Evolutionary conservation across 2,329 filamentous ascomycete genomes (phyloP).

Genomic region (Macrophomina phaseolina): DNA sequence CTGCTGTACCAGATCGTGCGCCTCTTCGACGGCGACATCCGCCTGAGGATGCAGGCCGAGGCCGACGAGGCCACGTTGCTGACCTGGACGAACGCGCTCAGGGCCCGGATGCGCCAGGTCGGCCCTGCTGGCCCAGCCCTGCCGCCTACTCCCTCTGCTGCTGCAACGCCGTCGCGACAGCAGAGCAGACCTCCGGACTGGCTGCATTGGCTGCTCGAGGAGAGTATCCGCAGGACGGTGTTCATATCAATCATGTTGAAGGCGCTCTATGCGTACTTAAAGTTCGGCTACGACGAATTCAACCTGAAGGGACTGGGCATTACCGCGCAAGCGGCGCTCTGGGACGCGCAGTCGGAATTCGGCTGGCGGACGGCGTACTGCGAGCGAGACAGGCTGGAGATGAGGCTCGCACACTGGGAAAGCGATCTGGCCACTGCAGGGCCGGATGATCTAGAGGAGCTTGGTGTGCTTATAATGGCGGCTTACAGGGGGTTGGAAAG

Average conservation of each 20-base stretch:
- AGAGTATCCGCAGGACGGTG: conserved; percentile 31
- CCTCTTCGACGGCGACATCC: conserved; percentile 37
- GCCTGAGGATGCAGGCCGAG: conserved; percentile 34
- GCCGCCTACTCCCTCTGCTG: neutral
- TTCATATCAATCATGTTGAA: conserved; percentile 38
- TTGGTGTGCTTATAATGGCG: too few relatives aligned
- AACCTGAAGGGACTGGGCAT: conserved; percentile 23
- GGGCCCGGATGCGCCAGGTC: conserved; percentile 9
- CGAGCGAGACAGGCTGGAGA: conserved; percentile 27
- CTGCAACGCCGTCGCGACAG: conserved; percentile 8
- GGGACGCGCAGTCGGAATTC: conserved; percentile 29
- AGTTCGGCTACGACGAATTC: conserved; percentile 25
- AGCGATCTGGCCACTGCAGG: conserved; percentile 18
- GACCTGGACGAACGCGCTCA: conserved; percentile 34
- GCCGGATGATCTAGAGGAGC: too few relatives aligned
- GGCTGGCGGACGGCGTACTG: conserved; percentile 26
- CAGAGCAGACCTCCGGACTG: conserved; percentile 23
- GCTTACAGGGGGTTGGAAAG: too few relatives aligned
- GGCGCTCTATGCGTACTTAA: conserved; percentile 36
- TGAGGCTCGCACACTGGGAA: conserved; percentile 26
- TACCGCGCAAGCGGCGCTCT: conserved; percentile 30
- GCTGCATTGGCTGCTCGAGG: neutral
- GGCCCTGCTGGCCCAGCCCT: neutral
- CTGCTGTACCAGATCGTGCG: conserved; percentile 38
- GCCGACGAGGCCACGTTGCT: conserved; percentile 32